phyloP scores from a whole-genome alignment of 2,329 filamentous ascomycete genomes.

The Cyanodermella asteris region DNA sequence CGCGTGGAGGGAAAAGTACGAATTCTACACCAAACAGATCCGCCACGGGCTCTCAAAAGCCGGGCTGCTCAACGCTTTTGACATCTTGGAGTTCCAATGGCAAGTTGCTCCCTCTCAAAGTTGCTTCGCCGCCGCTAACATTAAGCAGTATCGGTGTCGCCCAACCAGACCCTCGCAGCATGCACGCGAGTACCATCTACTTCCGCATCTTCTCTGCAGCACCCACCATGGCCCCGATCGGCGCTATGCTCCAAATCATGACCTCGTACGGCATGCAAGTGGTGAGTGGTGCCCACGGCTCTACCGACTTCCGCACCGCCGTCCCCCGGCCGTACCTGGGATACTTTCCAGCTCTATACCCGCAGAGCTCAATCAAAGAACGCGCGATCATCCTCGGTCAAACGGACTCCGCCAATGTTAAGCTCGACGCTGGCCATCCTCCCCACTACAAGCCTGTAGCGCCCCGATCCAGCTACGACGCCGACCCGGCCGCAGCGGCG shows the following conservation, averaged over 20 bases:
- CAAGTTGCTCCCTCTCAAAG: background rate
- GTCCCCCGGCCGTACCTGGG: constrained; percentile 19
- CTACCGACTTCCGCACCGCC: constrained; percentile 21
- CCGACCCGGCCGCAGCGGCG: constrained; percentile 7
- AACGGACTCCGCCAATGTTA: constrained; percentile 3
- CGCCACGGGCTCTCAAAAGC: constrained; percentile 16
- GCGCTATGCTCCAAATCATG: constrained; percentile 11
- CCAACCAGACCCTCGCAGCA: constrained; percentile 15
- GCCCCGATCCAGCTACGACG: constrained; percentile 9
- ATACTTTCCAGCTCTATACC: constrained; percentile 19
- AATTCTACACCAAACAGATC: constrained; percentile 24
- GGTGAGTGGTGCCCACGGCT: constrained; percentile 18
- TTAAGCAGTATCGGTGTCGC: constrained; percentile 10
- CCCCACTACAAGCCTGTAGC: constrained; percentile 8
- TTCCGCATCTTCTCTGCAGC: constrained; percentile 26
- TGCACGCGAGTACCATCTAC: constrained; percentile 21
- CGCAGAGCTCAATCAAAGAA: constrained; percentile 12
- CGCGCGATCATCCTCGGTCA: constrained; percentile 10
- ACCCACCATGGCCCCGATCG: constrained; percentile 15
- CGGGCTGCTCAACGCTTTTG: constrained; percentile 12
- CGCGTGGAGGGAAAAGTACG: constrained; percentile 23
- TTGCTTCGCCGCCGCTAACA: background rate
- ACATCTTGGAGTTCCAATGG: constrained; percentile 1
- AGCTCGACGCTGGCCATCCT: constrained; percentile 7
- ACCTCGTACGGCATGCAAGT: background rate